Percentiles rank a stretch among this genome's conserved stretches.
Conservation (phyloP, 371 early-diverging fungal genomes). For the Blakeslea trispora region DNA sequence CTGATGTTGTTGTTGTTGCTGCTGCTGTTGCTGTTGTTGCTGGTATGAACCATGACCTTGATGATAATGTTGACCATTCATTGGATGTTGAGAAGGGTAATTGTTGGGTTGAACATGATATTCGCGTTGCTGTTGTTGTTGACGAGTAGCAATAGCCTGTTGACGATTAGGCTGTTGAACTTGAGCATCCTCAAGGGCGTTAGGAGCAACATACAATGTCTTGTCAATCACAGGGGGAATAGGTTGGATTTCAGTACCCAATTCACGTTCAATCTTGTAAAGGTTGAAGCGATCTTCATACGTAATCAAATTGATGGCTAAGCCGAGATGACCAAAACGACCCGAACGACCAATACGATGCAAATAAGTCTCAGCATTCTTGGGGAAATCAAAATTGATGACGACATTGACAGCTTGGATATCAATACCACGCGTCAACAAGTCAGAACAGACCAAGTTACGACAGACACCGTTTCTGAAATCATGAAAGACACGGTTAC, state of each 20-base stretch:
- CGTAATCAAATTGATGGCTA: conserved; percentile 97
- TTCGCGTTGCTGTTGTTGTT: conserved; percentile 45
- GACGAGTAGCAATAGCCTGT: conserved; percentile 50
- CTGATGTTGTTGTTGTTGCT: conserved; percentile 11
- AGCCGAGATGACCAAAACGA: conserved; percentile 96
- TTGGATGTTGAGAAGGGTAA: neutral
- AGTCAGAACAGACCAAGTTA: conserved; percentile 95
- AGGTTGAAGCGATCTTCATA: conserved; percentile 94
- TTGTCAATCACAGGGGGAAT: conserved; percentile 95
- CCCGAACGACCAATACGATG: conserved; percentile 98
- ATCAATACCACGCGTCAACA: conserved; percentile 98
- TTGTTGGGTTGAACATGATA: neutral
- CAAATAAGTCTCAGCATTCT: conserved; percentile 97
- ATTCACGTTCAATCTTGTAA: conserved; percentile 94
- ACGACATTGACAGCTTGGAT: conserved; percentile 99
- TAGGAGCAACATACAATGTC: conserved; percentile 79
- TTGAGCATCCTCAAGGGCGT: conserved; percentile 55
- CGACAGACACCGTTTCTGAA: conserved; percentile 95
- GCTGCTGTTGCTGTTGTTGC: conserved; percentile 32
- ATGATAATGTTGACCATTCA: neutral
- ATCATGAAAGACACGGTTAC: conserved; percentile 98
- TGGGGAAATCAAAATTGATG: conserved; percentile 99
- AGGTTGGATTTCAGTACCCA: conserved; percentile 94
- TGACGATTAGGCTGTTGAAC: conserved; percentile 48
- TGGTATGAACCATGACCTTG: conserved; percentile 25